Percentiles rank a stretch among this genome's conserved stretches.
These are phyloP conservation scores for Leccinum pallidistipes DNA, from an alignment of 1,284 basidiomycete genomes.

Conservation along the genomic window DNA sequence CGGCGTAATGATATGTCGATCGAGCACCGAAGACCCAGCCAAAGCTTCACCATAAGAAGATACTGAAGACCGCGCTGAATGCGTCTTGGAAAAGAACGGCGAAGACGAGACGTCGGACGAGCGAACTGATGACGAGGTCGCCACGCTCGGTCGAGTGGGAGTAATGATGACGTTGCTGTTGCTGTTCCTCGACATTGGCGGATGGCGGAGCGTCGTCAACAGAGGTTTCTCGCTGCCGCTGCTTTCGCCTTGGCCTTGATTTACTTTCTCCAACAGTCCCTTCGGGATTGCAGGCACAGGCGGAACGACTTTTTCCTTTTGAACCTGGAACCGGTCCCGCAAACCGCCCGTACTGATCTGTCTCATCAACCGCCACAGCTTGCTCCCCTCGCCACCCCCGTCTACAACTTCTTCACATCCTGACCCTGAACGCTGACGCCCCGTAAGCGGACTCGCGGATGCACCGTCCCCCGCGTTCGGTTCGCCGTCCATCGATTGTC, in stretches of 20 bases:
- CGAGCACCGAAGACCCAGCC: slow-evolving; percentile 31
- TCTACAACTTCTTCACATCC: slow-evolving; percentile 7
- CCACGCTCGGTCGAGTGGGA: slow-evolving; percentile 39
- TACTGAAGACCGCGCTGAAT: slow-evolving; percentile 53
- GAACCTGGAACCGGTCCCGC: slow-evolving; percentile 51
- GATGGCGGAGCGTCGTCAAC: neutral
- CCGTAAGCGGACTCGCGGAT: slow-evolving; percentile 8
- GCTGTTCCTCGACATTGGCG: neutral
- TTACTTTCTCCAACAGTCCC: slow-evolving; percentile 27
- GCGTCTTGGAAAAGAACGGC: slow-evolving; percentile 48
- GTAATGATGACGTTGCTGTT: slow-evolving; percentile 7
- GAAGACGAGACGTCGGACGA: slow-evolving; percentile 56
- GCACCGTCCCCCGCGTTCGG: slow-evolving; percentile 1
- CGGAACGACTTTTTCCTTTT: slow-evolving; percentile 33
- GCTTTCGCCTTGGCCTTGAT: slow-evolving; percentile 7
- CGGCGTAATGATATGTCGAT: slow-evolving; percentile 53
- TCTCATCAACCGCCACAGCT: slow-evolving; percentile 68
- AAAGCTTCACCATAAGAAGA: slow-evolving; percentile 53
- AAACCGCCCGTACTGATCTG: slow-evolving; percentile 64
- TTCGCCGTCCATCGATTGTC: slow-evolving; percentile 21
- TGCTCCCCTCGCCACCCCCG: slow-evolving; percentile 35
- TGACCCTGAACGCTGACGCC: slow-evolving; percentile 11
- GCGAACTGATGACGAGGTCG: slow-evolving; percentile 53
- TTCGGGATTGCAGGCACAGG: slow-evolving; percentile 64
- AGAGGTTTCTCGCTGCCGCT: slow-evolving; percentile 23